Evolutionary conservation across 2,329 filamentous ascomycete genomes (phyloP).

Genomic region (Corniculantispora saksenae): DNA sequence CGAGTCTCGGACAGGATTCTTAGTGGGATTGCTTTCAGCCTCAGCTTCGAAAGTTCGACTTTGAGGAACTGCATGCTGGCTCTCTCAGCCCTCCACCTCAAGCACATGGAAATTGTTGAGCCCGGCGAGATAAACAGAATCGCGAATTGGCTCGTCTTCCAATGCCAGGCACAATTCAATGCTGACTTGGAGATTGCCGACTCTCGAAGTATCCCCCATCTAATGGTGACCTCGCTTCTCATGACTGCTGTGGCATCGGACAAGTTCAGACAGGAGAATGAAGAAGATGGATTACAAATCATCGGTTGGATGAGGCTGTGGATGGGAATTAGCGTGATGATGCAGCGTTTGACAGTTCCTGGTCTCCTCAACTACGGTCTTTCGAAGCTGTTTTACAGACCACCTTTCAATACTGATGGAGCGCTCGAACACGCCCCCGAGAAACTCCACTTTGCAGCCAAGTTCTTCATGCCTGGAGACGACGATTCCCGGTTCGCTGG

Average conservation of each 20-base stretch:
- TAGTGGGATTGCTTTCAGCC: background rate
- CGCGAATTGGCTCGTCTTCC: background rate
- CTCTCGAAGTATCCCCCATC: slow-evolving; percentile 48
- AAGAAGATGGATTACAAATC: slow-evolving; percentile 45
- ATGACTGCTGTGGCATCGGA: slow-evolving; percentile 53
- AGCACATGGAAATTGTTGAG: background rate
- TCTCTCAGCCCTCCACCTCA: slow-evolving; percentile 1
- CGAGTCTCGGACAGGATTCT: slow-evolving; percentile 1
- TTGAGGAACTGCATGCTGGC: slow-evolving; percentile 6
- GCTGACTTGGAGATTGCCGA: slow-evolving; percentile 42
- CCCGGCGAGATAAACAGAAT: background rate
- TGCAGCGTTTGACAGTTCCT: background rate
- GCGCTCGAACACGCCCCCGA: background rate
- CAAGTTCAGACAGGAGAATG: slow-evolving; percentile 49
- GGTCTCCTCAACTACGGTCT: background rate
- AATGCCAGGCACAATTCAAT: background rate
- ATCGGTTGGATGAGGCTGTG: slow-evolving; percentile 59
- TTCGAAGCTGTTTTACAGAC: slow-evolving; percentile 6
- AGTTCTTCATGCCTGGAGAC: slow-evolving; percentile 40
- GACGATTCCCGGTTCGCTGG: slow-evolving; percentile 34
- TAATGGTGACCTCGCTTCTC: slow-evolving; percentile 53
- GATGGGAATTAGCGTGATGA: slow-evolving; percentile 44
- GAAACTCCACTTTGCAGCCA: background rate
- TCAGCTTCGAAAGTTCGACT: background rate
- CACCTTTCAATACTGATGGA: background rate